Percentiles rank a stretch among this genome's conserved stretches.
These are phyloP conservation scores for Leptographium procerum DNA, from an alignment of 2,329 filamentous ascomycete species.

Conservation along the genomic window DNA sequence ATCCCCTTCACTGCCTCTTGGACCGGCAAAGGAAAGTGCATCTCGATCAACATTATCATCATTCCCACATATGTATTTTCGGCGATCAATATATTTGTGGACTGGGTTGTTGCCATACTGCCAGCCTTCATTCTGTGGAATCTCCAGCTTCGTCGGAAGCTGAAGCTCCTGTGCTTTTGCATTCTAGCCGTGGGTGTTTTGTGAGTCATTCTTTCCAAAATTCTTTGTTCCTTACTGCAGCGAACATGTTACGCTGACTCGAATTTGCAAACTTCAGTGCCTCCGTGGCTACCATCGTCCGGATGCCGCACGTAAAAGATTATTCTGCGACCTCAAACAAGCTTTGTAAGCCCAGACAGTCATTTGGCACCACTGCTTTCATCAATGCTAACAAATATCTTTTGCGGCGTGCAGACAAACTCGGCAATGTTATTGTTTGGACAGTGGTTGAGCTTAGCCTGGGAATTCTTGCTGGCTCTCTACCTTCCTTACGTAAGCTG, in stretches of 20 bases:
- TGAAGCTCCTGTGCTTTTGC: background rate
- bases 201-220: background rate
- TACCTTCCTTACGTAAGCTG: conserved; percentile 3
- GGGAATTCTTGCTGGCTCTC: conserved; percentile 25
- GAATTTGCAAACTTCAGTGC: background rate
- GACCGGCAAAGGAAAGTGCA: background rate
- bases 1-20: background rate
- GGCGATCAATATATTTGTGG: background rate
- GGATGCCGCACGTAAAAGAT: background rate
- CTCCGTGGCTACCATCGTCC: background rate
- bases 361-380: background rate
- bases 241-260: background rate
- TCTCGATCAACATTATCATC: background rate
- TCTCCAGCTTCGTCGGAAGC: background rate
- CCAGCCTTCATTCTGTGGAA: background rate
- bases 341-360: background rate
- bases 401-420: conserved; percentile 2
- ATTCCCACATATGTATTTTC: background rate
- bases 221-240: background rate
- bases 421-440: conserved; percentile 35
- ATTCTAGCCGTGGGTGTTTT: background rate
- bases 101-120: background rate
- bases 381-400: background rate
- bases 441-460: conserved; percentile 26
- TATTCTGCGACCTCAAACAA: background rate